These are phyloP conservation scores for Paramecium octaurelia DNA, from an alignment of 73 alveolate genomes.

Conservation along the genomic window DNA sequence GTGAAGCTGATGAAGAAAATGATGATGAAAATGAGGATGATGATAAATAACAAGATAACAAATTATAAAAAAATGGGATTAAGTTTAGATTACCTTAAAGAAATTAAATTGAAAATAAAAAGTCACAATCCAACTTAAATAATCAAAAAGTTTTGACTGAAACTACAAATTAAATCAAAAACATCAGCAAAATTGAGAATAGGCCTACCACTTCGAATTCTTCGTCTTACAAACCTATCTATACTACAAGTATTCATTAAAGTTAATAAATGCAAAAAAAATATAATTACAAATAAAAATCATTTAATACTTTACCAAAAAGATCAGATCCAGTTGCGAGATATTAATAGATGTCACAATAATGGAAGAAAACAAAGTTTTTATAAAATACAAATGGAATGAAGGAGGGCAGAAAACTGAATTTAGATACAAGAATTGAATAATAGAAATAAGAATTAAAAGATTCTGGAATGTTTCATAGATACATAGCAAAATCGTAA, in stretches of 20 bases:
- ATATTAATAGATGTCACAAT: constrained; percentile 18
- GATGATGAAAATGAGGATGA: not conserved
- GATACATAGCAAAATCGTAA: constrained; percentile 21
- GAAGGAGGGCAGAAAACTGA: constrained; percentile 17
- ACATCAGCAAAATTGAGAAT: not conserved
- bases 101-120: not conserved
- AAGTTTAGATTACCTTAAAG: not conserved
- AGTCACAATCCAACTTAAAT: not conserved
- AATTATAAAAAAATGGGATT: not conserved
- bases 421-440: constrained; percentile 37
- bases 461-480: constrained; percentile 46
- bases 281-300: not conserved
- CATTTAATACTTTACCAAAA: constrained; percentile 19
- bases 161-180: not conserved
- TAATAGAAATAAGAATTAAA: not conserved
- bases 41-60: not conserved
- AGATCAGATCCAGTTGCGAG: constrained; percentile 40
- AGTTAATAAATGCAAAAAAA: not conserved
- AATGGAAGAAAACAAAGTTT: constrained; percentile 14
- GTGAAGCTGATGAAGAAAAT: not conserved
- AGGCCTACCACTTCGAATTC: not conserved
- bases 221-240: not conserved
- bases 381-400: not conserved
- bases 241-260: not conserved
- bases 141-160: not conserved